Evolutionary conservation across 2,329 filamentous ascomycete genomes (phyloP).

Genomic region (Ceratocystis ficicola): DNA sequence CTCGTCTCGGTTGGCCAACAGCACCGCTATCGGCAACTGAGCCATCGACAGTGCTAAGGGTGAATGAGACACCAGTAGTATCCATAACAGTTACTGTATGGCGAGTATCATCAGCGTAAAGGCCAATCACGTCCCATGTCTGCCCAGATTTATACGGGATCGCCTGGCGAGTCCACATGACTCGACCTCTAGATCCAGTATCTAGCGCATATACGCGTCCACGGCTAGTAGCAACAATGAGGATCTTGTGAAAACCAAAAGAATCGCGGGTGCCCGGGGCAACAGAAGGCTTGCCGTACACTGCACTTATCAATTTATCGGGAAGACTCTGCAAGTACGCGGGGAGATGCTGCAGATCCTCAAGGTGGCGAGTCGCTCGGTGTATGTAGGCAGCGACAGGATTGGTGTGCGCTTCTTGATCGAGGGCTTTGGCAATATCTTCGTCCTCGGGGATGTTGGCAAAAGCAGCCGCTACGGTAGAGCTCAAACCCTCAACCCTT

Average conservation of each 20-base stretch:
- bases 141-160: slow-evolving; percentile 43
- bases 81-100: slow-evolving; percentile 47
- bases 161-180: slow-evolving; percentile 64
- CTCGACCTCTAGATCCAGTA: slow-evolving; percentile 56
- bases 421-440: slow-evolving; percentile 64
- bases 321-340: slow-evolving; percentile 60
- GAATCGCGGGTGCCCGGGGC: slow-evolving; percentile 46
- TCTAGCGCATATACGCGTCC: slow-evolving; percentile 74
- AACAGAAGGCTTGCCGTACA: slow-evolving; percentile 42
- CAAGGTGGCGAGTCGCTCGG: slow-evolving; percentile 67
- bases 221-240: slow-evolving; percentile 65
- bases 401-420: slow-evolving; percentile 76
- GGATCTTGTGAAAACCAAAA: slow-evolving; percentile 81
- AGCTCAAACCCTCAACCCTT: slow-evolving; percentile 70
- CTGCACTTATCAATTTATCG: slow-evolving; percentile 51
- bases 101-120: slow-evolving; percentile 47
- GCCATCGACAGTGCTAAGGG: slow-evolving; percentile 44
- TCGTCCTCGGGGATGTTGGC: slow-evolving; percentile 63
- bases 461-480: slow-evolving; percentile 67
- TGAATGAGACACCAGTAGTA: slow-evolving; percentile 49
- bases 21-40: slow-evolving; percentile 35
- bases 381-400: slow-evolving; percentile 73
- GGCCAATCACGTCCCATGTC: slow-evolving; percentile 54
- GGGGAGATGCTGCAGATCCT: slow-evolving; percentile 66
- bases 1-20: slow-evolving; percentile 31